Base-by-base conservation (phyloP, 2,329 filamentous ascomycete species). In the Leptographium radiaticola region DNA sequence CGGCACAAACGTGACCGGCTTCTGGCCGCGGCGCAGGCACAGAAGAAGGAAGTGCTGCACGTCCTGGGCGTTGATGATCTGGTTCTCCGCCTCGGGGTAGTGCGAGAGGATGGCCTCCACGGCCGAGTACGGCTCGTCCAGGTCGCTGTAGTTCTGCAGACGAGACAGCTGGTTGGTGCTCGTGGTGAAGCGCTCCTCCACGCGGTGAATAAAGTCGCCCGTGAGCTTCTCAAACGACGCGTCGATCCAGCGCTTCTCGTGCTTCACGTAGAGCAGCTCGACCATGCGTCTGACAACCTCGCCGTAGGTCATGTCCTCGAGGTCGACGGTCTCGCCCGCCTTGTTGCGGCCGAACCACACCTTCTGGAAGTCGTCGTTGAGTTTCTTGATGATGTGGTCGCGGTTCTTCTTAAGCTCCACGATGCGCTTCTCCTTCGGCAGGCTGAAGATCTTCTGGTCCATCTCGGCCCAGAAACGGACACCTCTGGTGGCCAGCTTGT, bases 401-500 rank as follows among this genome's bases (percentile, higher is more conserved):
- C 87, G 84, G 66, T 87, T 84, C 73, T 93, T 94, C 75, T 89
- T 88, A 44, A 96, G 77, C 71, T 93, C 89, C 2, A 86, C 78
- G 25, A 95, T 75, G 44, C 89, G 84, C 76, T 96, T 95, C 65
- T 91, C 89, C 75, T 95, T 96, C 70, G 95, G 90, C 49, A 98
- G 75, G 65, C 83, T 86, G 75, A 98, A 98, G 64, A 98, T 97
- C 72, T 95, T 96, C 69, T 94, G 81, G 65, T 98, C 93, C 89
- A 98, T 95, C 72, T 98, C 94, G 50, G 89, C 85, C 93, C 93
- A 98, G 76, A 98, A 95, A 53, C 81, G 76, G 49, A 98, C 90
- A 79, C 93, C 93, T 56, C 94, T 86, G 49, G 93, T 98, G 16
- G 93, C 94, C 56, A 98, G 81, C 75, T 98, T 98, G 76, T 98